Evolutionary conservation across 495 filamentous ascomycete genomes (phyloP).

Genomic region (Penicillium pancosmium): DNA sequence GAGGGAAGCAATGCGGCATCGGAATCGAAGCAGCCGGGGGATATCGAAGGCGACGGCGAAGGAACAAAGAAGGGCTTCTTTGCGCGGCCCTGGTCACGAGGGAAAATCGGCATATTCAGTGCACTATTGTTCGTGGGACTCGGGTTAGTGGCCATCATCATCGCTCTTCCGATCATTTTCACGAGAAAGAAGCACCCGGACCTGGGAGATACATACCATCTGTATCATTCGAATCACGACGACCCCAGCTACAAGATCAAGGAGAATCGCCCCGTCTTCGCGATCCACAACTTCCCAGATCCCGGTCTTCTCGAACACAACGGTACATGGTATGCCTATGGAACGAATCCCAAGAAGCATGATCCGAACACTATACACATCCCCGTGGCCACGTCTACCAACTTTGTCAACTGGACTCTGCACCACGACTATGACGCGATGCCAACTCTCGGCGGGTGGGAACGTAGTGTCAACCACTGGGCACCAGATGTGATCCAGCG

Average conservation of each 20-base stretch:
- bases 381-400: slow-evolving; percentile 35
- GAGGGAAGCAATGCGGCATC: background rate
- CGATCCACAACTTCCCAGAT: slow-evolving; percentile 37
- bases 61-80: slow-evolving; percentile 15
- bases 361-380: slow-evolving; percentile 26
- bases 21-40: slow-evolving; percentile 1
- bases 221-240: slow-evolving; percentile 12
- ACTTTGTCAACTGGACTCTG: slow-evolving; percentile 37
- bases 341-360: slow-evolving; percentile 31
- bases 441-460: slow-evolving; percentile 30
- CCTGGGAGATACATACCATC: slow-evolving; percentile 9
- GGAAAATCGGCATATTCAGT: slow-evolving; percentile 15
- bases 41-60: background rate
- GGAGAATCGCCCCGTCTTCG: slow-evolving; percentile 28
- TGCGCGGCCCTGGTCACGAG: slow-evolving; percentile 19
- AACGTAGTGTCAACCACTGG: slow-evolving; percentile 32
- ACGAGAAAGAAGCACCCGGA: slow-evolving; percentile 11
- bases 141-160: slow-evolving; percentile 18
- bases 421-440: slow-evolving; percentile 33
- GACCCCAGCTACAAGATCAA: slow-evolving; percentile 25
- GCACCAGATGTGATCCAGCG: slow-evolving; percentile 41
- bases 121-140: slow-evolving; percentile 16
- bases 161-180: slow-evolving; percentile 24
- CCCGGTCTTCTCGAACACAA: slow-evolving; percentile 38
- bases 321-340: slow-evolving; percentile 40